phyloP scores from a whole-genome alignment of 1,284 basidiomycete genomes.

The Rhodotorula mucilaginosa region DNA sequence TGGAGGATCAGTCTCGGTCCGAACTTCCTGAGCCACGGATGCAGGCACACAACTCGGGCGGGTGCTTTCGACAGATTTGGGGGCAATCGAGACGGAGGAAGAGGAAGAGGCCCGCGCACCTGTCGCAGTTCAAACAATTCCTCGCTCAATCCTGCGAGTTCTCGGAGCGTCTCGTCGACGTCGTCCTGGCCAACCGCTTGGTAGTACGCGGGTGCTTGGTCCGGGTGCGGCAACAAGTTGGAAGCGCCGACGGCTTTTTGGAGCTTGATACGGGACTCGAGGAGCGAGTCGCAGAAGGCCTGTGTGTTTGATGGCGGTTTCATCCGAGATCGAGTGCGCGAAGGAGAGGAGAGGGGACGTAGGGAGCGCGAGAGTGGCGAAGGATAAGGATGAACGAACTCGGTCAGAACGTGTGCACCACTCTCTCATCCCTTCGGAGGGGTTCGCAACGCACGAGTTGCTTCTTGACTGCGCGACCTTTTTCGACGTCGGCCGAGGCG shows the following conservation, averaged over 20 bases:
- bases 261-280: slow-evolving; percentile 81
- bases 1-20: too few relatives aligned
- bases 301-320: slow-evolving; percentile 46
- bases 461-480: slow-evolving; percentile 74
- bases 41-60: too few relatives aligned
- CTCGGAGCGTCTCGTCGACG: slow-evolving; percentile 36
- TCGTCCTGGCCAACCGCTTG: not conserved
- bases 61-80: not conserved
- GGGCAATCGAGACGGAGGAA: not conserved
- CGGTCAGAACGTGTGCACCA: not conserved
- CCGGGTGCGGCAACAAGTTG: slow-evolving; percentile 58
- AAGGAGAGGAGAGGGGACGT: too few relatives aligned
- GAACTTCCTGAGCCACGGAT: too few relatives aligned
- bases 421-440: not conserved
- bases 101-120: not conserved
- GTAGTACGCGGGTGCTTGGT: slow-evolving; percentile 14
- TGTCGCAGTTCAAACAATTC: slow-evolving; percentile 39
- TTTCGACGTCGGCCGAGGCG: slow-evolving; percentile 59
- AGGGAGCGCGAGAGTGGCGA: not conserved
- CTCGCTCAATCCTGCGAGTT: slow-evolving; percentile 38
- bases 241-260: slow-evolving; percentile 71
- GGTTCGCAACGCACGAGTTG: slow-evolving; percentile 65
- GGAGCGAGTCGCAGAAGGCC: slow-evolving; percentile 76
- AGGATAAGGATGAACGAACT: too few relatives aligned
- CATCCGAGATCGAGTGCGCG: too few relatives aligned